These are phyloP conservation scores for Akanthomyces dipterigenus DNA, from an alignment of 2,329 filamentous ascomycete genomes.

Conservation along the genomic window DNA sequence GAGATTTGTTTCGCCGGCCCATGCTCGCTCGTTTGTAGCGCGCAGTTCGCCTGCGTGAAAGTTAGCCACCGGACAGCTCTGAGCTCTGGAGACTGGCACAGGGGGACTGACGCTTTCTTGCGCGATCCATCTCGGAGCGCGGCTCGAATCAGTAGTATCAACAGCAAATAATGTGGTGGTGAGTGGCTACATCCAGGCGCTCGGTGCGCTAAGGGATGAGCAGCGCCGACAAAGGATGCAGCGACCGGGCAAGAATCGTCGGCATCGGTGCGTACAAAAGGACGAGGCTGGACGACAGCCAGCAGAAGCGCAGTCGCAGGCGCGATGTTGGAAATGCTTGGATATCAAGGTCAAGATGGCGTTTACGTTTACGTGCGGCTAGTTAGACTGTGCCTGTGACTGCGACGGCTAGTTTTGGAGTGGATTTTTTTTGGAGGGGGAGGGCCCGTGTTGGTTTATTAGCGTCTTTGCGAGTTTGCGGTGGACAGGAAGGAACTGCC, in stretches of 20 bases:
- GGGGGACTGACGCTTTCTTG: constrained; percentile 51
- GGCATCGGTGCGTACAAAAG: constrained; percentile 33
- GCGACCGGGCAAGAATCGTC: constrained; percentile 29
- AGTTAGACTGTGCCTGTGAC: background rate
- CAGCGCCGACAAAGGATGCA: constrained; percentile 29
- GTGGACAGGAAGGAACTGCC: background rate
- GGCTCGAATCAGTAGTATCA: constrained; percentile 21
- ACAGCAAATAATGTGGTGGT: constrained; percentile 23
- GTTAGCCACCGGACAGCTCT: constrained; percentile 14
- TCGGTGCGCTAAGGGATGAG: constrained; percentile 36
- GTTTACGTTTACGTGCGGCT: background rate
- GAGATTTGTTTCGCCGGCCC: constrained; percentile 85
- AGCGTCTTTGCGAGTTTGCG: background rate
- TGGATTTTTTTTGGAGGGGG: constrained; percentile 10
- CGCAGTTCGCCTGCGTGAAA: constrained; percentile 69
- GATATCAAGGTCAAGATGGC: background rate
- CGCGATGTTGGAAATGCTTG: background rate
- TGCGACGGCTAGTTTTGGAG: constrained; percentile 1
- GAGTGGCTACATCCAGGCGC: constrained; percentile 42
- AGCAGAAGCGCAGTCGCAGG: constrained; percentile 7
- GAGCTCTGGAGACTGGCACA: constrained; percentile 8
- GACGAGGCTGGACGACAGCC: constrained; percentile 15
- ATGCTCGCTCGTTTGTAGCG: constrained; percentile 78
- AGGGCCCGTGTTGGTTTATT: constrained; percentile 11
- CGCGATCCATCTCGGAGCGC: constrained; percentile 54